Evolutionary conservation across 306 rosid species (phyloP).

Genomic region (Boehmeria nivea): DNA sequence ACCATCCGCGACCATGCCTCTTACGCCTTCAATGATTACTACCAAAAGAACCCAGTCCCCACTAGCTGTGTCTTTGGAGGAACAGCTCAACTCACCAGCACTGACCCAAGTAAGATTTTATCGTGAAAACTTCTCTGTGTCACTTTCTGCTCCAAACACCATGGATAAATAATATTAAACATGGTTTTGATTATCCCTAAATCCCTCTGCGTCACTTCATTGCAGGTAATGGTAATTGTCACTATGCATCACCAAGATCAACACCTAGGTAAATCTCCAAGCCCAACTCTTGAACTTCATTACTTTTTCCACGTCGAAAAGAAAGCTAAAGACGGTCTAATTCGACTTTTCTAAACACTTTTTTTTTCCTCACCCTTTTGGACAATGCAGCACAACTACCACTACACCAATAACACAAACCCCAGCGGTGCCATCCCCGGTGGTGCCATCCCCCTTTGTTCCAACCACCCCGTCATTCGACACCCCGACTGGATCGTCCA

Average conservation of each 20-base stretch:
- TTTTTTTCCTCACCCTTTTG: not conserved
- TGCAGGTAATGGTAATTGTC: slow-evolving; percentile 71
- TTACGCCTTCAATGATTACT: slow-evolving; percentile 80
- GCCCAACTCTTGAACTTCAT: slow-evolving; percentile 10
- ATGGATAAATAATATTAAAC: no score
- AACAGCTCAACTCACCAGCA: slow-evolving; percentile 54
- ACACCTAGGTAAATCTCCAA: slow-evolving; percentile 46
- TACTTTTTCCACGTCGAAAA: slow-evolving; percentile 12
- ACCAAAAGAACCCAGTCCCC: slow-evolving; percentile 74
- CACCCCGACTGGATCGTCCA: slow-evolving; percentile 52
- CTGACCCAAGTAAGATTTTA: slow-evolving; percentile 78
- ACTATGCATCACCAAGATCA: slow-evolving; percentile 42
- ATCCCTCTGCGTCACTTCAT: slow-evolving; percentile 11
- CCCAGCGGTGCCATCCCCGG: slow-evolving; percentile 11
- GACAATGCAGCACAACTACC: slow-evolving; percentile 42
- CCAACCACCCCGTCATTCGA: slow-evolving; percentile 19
- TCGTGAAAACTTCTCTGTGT: not conserved
- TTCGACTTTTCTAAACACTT: not conserved
- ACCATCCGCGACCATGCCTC: slow-evolving; percentile 75
- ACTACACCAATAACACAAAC: slow-evolving; percentile 15
- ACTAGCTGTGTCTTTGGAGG: slow-evolving; percentile 86
- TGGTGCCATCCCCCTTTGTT: slow-evolving; percentile 8
- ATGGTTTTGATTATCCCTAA: slow-evolving; percentile 1
- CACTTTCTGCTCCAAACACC: not conserved
- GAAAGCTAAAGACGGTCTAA: slow-evolving; percentile 16